These are phyloP conservation scores for Fraxinus angustifolia DNA, from an alignment of 305 asterid genomes.

Conservation along the genomic window DNA sequence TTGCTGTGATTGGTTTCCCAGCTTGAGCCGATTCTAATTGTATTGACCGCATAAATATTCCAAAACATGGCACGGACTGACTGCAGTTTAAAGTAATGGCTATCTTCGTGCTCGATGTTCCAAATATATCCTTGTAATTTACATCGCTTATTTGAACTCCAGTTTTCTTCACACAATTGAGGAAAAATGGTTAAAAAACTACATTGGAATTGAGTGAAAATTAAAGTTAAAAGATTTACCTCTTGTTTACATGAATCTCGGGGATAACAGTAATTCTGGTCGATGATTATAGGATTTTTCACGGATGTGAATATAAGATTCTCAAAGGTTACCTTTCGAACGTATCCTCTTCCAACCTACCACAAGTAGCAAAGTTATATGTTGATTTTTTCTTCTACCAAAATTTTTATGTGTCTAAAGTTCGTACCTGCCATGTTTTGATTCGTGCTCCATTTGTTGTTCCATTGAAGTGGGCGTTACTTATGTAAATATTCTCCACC, in stretches of 20 bases:
- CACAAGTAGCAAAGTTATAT: neutral
- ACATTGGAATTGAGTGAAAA: neutral
- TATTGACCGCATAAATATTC: conserved; percentile 36
- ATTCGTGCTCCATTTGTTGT: conserved; percentile 68
- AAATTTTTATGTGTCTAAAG: no score
- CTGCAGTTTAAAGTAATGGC: conserved; percentile 65
- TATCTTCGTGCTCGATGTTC: conserved; percentile 42
- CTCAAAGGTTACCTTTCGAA: conserved; percentile 39
- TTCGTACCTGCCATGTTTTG: conserved; percentile 62
- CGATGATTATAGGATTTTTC: conserved; percentile 58
- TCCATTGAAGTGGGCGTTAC: conserved; percentile 34
- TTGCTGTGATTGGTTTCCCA: conserved; percentile 35
- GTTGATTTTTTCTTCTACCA: neutral
- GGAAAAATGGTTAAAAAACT: neutral
- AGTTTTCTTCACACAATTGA: conserved; percentile 27
- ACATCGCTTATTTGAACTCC: conserved; percentile 60
- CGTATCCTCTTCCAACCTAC: conserved; percentile 55
- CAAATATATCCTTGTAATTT: conserved; percentile 26
- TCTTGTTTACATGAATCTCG: conserved; percentile 35
- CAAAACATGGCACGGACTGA: conserved; percentile 39
- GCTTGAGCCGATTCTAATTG: conserved; percentile 16
- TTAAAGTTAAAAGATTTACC: conserved; percentile 29
- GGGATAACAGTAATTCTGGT: conserved; percentile 51
- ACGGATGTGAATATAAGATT: conserved; percentile 39
- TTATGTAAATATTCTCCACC: conserved; percentile 43